Evolutionary conservation across 202 grass and related monocot species (phyloP).

Genomic region (Schoenoplectus triqueter): DNA sequence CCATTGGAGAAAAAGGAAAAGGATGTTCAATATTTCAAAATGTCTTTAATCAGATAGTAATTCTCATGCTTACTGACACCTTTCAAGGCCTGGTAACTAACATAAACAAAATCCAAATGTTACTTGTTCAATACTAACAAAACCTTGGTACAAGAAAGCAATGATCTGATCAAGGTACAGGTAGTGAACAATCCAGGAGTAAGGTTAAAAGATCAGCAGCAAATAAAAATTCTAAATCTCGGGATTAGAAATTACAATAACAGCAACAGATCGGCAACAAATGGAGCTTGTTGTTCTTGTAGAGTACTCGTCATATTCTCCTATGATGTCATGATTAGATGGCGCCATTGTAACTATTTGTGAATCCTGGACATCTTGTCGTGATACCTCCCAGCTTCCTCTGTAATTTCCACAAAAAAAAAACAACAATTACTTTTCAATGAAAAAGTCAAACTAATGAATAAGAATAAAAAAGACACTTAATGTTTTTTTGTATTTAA

Average conservation of each 20-base stretch:
- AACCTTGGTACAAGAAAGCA: not conserved
- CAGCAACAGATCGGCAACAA: conserved; percentile 63
- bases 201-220: not conserved
- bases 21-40: not conserved
- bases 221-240: not conserved
- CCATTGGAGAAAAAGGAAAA: conserved; percentile 20
- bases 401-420: conserved; percentile 40
- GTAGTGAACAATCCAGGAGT: not conserved
- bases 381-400: conserved; percentile 77
- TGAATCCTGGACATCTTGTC: conserved; percentile 70
- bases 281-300: conserved; percentile 54
- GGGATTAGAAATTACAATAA: conserved; percentile 59
- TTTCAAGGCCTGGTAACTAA: not conserved
- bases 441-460: not conserved
- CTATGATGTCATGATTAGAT: conserved; percentile 50
- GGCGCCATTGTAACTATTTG: conserved; percentile 91
- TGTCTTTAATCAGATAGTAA: not conserved
- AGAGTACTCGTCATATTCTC: conserved; percentile 59
- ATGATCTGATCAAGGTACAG: conserved; percentile 15
- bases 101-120: conserved; percentile 5
- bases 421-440: conserved; percentile 20
- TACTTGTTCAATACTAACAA: conserved; percentile 16
- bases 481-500: conserved; percentile 8
- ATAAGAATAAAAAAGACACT: not conserved
- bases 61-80: not conserved